Base-by-base conservation (phyloP, 331 rosid species). In the Ulmus americana region DNA sequence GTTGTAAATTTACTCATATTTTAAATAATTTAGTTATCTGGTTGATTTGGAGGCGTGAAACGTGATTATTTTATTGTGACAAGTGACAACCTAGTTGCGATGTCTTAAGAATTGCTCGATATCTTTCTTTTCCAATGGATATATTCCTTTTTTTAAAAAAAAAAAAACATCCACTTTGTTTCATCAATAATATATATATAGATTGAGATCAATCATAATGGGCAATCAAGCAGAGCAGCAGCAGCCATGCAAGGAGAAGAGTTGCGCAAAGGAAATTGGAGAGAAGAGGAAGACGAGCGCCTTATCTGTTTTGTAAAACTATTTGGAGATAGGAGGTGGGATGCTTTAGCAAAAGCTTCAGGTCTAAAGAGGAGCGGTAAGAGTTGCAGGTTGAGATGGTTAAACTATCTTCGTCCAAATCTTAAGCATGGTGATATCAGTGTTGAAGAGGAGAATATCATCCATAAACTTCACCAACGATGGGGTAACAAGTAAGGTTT, bases 301-400 rank as follows among this genome's bases (percentile, higher is more conserved):
- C 85, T 84, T 60, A 69, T 71, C 1, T 65, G 59, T 59, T 79
- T 64, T 41, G 83, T 85, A 45, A 15, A 74, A 3, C 79, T 72
- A 48, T 68, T 81, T 39, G 95, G 91, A 40, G 79, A 55, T 52
- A 52, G 84, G 53, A 75, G 78, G 58, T 88, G 91, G 89, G 95
- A 85, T 53, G 71, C 84, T 42, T 78, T 88, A 28, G 95, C 87
- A 44, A 81, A 79, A 63, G 81, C 78, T 28, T 75, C 95, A 28
- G 91, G 94, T 7, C 77, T 88, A 2, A 73, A 52, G 74, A 82
- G 95, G 71, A 81, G 87, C 77, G 91, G 95, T 44, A 83, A 82
- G 72, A 88, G 95, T 61, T 88, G 91, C 69, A 85, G 95, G 77
- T 69, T 85, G 67, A 67, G 95, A 75, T 85, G 91, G 95, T 46